phyloP scores from a whole-genome alignment of 805 yeast genomes.

The Ogataea parapolymorpha region DNA sequence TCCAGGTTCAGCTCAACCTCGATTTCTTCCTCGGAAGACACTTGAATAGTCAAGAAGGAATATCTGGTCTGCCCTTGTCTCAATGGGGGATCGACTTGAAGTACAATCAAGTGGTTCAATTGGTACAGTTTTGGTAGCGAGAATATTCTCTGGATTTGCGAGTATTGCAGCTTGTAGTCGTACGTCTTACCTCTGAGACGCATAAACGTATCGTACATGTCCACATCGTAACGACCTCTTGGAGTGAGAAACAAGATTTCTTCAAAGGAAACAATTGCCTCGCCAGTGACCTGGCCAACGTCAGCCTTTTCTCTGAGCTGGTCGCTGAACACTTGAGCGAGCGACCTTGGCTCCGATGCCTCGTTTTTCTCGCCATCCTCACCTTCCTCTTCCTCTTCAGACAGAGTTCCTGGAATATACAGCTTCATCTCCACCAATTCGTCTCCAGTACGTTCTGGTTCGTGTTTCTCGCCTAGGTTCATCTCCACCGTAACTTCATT shows the following conservation, averaged over 20 bases:
- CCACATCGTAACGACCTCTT: conserved; percentile 97
- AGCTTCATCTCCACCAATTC: conserved; percentile 93
- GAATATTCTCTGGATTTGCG: conserved; percentile 85
- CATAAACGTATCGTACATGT: conserved; percentile 82
- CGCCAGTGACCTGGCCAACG: conserved; percentile 92
- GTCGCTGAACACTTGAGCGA: conserved; percentile 86
- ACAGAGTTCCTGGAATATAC: conserved; percentile 83
- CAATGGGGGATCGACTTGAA: conserved; percentile 94
- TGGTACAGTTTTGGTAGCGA: conserved; percentile 94
- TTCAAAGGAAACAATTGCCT: conserved; percentile 87
- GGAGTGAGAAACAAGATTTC: conserved; percentile 93
- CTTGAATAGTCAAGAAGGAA: conserved; percentile 87
- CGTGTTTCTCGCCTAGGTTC: conserved; percentile 45
- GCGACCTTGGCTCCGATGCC: conserved; percentile 48
- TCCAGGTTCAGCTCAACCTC: conserved; percentile 85
- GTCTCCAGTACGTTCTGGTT: conserved; percentile 75
- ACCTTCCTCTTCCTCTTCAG: conserved; percentile 39
- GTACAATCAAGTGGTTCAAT: conserved; percentile 77
- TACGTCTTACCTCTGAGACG: conserved; percentile 96
- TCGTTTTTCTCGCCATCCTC: conserved; percentile 37
- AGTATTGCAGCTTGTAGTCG: conserved; percentile 91
- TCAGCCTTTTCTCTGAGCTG: conserved; percentile 90
- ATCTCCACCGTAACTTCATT: conserved; percentile 92
- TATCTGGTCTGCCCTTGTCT: conserved; percentile 98
- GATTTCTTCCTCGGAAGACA: conserved; percentile 83